Base-by-base conservation (phyloP, 805 yeast species). In the Wickerhamiella azyma region DNA sequence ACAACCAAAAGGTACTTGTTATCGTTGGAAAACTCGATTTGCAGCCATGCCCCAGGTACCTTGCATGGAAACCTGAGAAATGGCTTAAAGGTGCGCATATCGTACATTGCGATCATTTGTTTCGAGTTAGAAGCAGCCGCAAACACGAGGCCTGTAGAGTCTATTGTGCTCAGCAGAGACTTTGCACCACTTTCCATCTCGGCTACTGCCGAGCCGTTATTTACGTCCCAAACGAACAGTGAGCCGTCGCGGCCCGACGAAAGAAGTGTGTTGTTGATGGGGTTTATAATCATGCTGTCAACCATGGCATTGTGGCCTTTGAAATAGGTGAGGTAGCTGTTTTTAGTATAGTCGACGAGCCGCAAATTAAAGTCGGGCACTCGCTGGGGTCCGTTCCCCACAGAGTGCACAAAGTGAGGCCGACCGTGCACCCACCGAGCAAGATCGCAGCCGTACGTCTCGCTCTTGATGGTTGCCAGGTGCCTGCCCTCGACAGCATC, bases 381-480 rank as follows among this genome's bases (percentile, higher is more conserved):
- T n/a, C 42, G 75, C 79, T 0, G 97, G 85, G 5, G 95, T 82
- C 1, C 94, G 86, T 59, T 82, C 84, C 13, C 89, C 68, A 56
- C 92, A 80, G 54, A 77, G 56, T 81, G 94, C 1, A 95, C 78
- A 61, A 92, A 92, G 8, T 30, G 33, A 10, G 33, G 33, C 16
- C 33, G 33, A 5, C 16, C 14, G 33, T 30, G 33, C 16, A 30
- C 33, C 33, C 33, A 30, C 39, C 77, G 70, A 2, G 95, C 96
- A 33, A 84, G 64, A 57, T 85, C 86, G 48, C 86, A 83, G 1
- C 98, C 98, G 55, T 92, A 92, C 59, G 92, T 92, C 64, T 86
- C 88, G 26, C 92, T 79, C 49, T 75, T 79, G 8, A 84, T 72
- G 3, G 85, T 75, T 54, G 79, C 82, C 38, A 49, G 51, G 47